Conservation (phyloP, 2,329 filamentous ascomycete species). For the Sarocladiaceae sp. region DNA sequence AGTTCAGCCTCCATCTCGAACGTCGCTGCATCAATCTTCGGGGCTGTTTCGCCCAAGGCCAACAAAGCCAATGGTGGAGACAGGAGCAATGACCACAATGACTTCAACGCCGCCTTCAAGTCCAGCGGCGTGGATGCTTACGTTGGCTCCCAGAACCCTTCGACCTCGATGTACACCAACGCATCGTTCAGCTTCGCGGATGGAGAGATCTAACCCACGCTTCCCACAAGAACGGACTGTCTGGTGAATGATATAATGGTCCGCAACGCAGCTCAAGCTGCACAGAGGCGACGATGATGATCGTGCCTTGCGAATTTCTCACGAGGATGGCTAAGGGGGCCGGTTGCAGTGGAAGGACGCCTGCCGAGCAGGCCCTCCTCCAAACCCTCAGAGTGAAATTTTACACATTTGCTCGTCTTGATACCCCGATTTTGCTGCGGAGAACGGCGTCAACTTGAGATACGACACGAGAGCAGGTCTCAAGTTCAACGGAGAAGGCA, state of each 20-base stretch:
- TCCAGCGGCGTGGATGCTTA: neutral
- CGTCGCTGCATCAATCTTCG: neutral
- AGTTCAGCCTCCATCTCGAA: neutral
- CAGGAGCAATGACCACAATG: too few species aligned
- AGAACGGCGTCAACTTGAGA: too few species aligned
- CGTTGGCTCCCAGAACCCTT: neutral
- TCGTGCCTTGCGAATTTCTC: neutral
- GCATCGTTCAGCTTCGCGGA: neutral
- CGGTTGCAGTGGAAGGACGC: too few species aligned
- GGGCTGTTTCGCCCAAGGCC: slow-evolving; percentile 1
- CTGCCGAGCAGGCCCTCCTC: too few species aligned
- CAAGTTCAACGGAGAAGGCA: neutral
- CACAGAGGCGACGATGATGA: too few species aligned
- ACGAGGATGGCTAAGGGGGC: neutral
- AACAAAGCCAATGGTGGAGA: neutral
- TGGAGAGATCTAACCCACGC: slow-evolving; percentile 4
- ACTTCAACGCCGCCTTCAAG: slow-evolving; percentile 1
- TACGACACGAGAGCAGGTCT: neutral
- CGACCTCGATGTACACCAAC: slow-evolving; percentile 1
- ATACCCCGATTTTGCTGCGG: too few species aligned
- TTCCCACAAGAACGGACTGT: too few species aligned
- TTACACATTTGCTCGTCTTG: too few species aligned
- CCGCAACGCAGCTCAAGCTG: too few species aligned
- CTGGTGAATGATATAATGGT: too few species aligned
- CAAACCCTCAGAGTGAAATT: too few species aligned